Percentiles rank a stretch among this genome's conserved stretches.
Evolutionary conservation across 805 yeast species (phyloP).

Genomic region (Citeromyces matritensis): DNA sequence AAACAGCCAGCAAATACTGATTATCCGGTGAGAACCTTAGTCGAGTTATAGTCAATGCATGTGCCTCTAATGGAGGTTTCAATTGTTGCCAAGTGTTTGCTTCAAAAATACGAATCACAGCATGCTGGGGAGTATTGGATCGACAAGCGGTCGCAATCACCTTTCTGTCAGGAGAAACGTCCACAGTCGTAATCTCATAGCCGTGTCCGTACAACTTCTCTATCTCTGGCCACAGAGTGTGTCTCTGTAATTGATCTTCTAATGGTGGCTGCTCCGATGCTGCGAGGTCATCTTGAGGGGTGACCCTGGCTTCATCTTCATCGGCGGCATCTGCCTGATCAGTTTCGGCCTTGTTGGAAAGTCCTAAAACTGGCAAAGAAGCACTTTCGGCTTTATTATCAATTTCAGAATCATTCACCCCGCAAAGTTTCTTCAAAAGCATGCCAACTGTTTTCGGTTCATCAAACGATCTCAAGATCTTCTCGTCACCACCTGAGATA

Average conservation of each 20-base stretch:
- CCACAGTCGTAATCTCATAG: slow-evolving; percentile 76
- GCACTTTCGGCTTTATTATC: slow-evolving; percentile 64
- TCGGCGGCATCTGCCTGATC: slow-evolving; percentile 25
- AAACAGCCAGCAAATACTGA: slow-evolving; percentile 52
- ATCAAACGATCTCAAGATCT: slow-evolving; percentile 76
- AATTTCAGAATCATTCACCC: slow-evolving; percentile 16
- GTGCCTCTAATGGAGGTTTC: slow-evolving; percentile 41
- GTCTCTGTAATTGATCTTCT: slow-evolving; percentile 85
- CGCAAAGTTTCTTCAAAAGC: slow-evolving; percentile 40
- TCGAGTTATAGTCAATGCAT: slow-evolving; percentile 75
- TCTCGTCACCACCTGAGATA: slow-evolving; percentile 94
- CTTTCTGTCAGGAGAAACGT: slow-evolving; percentile 44
- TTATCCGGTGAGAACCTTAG: slow-evolving; percentile 63
- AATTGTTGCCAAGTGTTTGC: slow-evolving; percentile 48
- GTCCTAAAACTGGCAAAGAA: slow-evolving; percentile 81
- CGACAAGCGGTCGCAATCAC: slow-evolving; percentile 83
- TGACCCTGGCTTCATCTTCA: slow-evolving; percentile 17
- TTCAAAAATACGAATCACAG: slow-evolving; percentile 68
- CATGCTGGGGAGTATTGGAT: slow-evolving; percentile 74
- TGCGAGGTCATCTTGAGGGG: slow-evolving; percentile 29
- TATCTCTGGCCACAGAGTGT: slow-evolving; percentile 86
- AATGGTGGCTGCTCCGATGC: slow-evolving; percentile 50
- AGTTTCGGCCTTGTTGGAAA: slow-evolving; percentile 76
- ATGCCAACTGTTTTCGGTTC: slow-evolving; percentile 69
- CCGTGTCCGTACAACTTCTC: slow-evolving; percentile 97